Evolutionary conservation across 768 basidiomycete species (phyloP), one percentile per base, ranked within the genome.

Genomic region (Amanita pallidorosea): DNA sequence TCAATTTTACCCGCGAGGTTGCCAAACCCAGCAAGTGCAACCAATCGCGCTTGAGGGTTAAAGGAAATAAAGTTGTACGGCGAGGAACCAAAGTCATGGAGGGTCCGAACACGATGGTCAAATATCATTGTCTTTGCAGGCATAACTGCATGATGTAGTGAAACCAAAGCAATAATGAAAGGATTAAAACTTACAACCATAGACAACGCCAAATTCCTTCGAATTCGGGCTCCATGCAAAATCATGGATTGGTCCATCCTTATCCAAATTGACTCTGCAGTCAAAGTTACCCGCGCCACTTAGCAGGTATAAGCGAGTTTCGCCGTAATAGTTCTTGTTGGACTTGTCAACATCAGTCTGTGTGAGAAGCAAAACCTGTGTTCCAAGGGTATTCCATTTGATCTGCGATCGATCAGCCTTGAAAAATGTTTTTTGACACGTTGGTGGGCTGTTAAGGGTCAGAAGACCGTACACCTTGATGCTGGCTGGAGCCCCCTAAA

Each of bases 251-350:
- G 93, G 93, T 1, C 96, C 96, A 54, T 98, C 95, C 71, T 96
- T 97, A 69, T 96, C 93, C 58, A 89, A 70, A 1, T 75, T 70
- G 23, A 98, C 87, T 25, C 91, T 76, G 62, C 89, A 91, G 63
- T 97, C 94, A 58, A 93, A 97, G 58, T 91, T 88, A 13, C 95
- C 94, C 7, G 90, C 85, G 15, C 92, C 82, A 56, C 85, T 92
- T 55, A 98, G 79, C 12, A 97, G 76, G 68, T 95, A 97, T 60
- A 99, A 71, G 47, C 90, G 89, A 2, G 94, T 96, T 72, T 98
- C 95, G 49, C 96, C 96, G 57, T 98, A 99, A 66, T 99, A 99
- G 60, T 85, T 93, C 77, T 89, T 96, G 66, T 95, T 95, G 42
- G 89, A 85, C 63, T 89, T 90, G 62, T 99, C 95, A 48, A 97